These are phyloP conservation scores for Fragilaria crotonensis DNA, from an alignment of 108 stramenopile genomes.

Conservation along the genomic window DNA sequence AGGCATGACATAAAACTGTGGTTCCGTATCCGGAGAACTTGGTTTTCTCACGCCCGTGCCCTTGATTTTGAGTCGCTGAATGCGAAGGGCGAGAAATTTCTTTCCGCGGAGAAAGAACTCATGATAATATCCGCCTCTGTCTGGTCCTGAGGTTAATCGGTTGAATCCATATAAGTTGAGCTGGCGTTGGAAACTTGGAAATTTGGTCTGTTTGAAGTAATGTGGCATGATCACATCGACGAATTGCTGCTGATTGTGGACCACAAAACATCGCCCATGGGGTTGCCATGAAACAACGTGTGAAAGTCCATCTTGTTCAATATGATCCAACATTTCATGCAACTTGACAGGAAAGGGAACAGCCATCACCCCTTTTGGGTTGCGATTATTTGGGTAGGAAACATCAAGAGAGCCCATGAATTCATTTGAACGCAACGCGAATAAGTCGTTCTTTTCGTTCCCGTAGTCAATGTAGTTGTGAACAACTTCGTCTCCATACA, in stretches of 20 bases:
- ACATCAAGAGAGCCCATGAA: too few relatives aligned
- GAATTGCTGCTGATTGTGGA: slow-evolving; percentile 37
- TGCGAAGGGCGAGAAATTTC: background rate
- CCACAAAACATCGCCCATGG: too few relatives aligned
- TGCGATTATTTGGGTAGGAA: too few relatives aligned
- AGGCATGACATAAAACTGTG: slow-evolving; percentile 38
- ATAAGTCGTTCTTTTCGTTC: too few relatives aligned
- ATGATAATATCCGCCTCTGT: slow-evolving; percentile 24
- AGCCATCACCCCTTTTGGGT: too few relatives aligned
- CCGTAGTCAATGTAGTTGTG: too few relatives aligned
- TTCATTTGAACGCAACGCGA: too few relatives aligned
- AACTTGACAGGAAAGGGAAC: slow-evolving; percentile 65
- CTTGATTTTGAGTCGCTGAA: slow-evolving; percentile 24
- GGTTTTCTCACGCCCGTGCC: slow-evolving; percentile 38
- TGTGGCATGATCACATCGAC: slow-evolving; percentile 37
- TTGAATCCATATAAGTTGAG: slow-evolving; percentile 23
- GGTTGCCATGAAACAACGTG: slow-evolving; percentile 76
- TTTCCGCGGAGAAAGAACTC: slow-evolving; percentile 5
- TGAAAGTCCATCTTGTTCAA: slow-evolving; percentile 38
- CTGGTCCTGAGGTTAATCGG: slow-evolving; percentile 12
- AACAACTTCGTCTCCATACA: too few relatives aligned
- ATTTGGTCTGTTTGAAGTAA: slow-evolving; percentile 74
- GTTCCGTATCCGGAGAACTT: slow-evolving; percentile 34
- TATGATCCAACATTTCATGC: slow-evolving; percentile 59
- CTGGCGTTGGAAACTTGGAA: slow-evolving; percentile 58